Conservation (phyloP, 176 grass and related monocot genomes). For the Triticum monococcum region DNA sequence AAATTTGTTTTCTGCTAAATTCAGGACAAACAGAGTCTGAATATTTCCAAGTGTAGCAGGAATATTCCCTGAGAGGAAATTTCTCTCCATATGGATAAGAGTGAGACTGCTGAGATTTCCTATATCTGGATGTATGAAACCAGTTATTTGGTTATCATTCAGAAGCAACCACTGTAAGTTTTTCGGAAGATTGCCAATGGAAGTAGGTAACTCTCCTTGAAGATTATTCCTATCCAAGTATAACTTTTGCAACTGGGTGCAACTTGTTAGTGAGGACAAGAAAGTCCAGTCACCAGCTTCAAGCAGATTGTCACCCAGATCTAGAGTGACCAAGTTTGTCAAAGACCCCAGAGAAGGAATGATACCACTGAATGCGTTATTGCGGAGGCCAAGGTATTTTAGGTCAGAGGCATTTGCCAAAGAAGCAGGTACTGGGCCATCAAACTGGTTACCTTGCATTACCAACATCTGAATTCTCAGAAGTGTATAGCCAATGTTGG, state of each 20-base stretch:
- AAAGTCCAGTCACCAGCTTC: conserved; percentile 36
- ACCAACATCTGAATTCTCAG: not conserved
- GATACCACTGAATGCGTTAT: conserved; percentile 6
- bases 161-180: not conserved
- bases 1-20: conserved; percentile 31
- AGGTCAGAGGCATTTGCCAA: conserved; percentile 31
- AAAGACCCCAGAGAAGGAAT: conserved; percentile 29
- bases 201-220: conserved; percentile 20
- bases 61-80: conserved; percentile 2
- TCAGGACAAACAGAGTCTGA: not conserved
- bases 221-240: conserved; percentile 26
- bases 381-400: not conserved
- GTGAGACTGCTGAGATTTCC: conserved; percentile 21
- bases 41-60: not conserved
- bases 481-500: conserved; percentile 24
- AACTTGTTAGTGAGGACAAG: conserved; percentile 11
- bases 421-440: conserved; percentile 31
- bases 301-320: conserved; percentile 20
- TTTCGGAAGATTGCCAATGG: conserved; percentile 20
- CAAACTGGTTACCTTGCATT: conserved; percentile 22
- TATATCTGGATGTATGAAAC: conserved; percentile 15
- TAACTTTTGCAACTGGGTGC: not conserved
- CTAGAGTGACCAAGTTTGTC: not conserved
- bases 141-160: not conserved
- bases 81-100: not conserved